Percentiles rank a stretch among this genome's conserved stretches.
phyloP scores from a whole-genome alignment of 2,329 filamentous ascomycete genomes.

The Xylariaceae sp. region DNA sequence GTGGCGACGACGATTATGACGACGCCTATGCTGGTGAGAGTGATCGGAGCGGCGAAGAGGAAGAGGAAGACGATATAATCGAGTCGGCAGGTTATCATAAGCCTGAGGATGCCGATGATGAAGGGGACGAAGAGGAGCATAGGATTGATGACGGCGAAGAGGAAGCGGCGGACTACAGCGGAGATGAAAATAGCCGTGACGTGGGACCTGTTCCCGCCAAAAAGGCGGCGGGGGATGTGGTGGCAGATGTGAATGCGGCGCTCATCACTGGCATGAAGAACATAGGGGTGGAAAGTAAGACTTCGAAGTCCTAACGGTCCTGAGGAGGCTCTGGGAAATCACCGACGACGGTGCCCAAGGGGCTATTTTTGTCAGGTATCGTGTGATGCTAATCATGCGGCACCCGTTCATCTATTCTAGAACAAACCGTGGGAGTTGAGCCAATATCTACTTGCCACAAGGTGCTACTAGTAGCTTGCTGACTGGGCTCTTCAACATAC shows the following conservation, averaged over 20 bases:
- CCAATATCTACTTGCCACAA: not conserved
- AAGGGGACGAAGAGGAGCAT: conserved; percentile 31
- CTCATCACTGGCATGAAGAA: conserved; percentile 57
- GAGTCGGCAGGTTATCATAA: conserved; percentile 40
- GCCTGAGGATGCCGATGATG: conserved; percentile 37
- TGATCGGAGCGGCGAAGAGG: conserved; percentile 41
- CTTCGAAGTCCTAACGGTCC: not conserved
- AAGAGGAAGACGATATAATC: conserved; percentile 42
- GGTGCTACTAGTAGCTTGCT: too few relatives aligned
- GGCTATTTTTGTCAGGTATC: not conserved
- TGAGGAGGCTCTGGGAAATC: not conserved
- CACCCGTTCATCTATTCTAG: conserved; percentile 1
- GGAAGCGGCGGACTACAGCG: conserved; percentile 33
- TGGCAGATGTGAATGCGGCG: conserved; percentile 51
- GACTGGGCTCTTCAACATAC: conserved; percentile 1
- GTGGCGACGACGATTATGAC: conserved; percentile 32
- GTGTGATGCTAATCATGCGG: not conserved
- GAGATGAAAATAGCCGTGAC: conserved; percentile 24
- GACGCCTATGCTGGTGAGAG: conserved; percentile 41
- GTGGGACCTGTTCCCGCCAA: conserved; percentile 16
- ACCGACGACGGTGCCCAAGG: not conserved
- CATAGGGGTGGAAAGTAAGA: conserved; percentile 44
- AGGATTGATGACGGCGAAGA: conserved; percentile 37
- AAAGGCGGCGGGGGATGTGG: conserved; percentile 41
- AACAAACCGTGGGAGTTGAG: not conserved